Base-by-base conservation (phyloP, 2,329 filamentous ascomycete genomes). In the Xylariaceae sp. region DNA sequence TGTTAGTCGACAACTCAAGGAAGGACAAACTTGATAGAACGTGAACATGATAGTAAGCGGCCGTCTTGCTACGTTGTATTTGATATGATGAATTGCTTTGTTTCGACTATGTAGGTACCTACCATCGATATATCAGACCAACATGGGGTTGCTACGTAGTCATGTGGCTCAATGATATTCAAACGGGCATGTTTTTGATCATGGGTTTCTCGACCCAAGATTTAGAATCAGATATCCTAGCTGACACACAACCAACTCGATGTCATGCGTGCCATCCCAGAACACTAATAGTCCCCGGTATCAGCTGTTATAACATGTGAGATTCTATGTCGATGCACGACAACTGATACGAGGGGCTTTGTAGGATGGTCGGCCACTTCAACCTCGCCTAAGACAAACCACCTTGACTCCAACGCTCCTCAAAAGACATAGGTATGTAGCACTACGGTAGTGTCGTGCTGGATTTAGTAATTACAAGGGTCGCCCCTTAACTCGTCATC, bases 401-500 rank as follows among this genome's bases (percentile, higher is more conserved):
- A 54, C 23, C 49, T 47, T n/a, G 53, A 45, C 49, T 45, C 51
- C 15, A 59, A 18, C 54, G 39, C 54, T 55, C 42, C 53, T 55
- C 23, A 54, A 53, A 60, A 47, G 30, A 30, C 47, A 53, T 57
- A 62, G 52, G 53, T 18, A 15, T 54, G 50, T 55, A 64, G 30
- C 51, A 60, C 51, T 62, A 59, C 59, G 62, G 51, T 59, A 61
- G 45, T 61, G 10, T 54, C 7, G 34, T 30, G 23, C 23, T 30
- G 23, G 5, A 30, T 30, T 30, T 4, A 5, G 23, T 10, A 34
- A 52, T 45, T 55, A 57, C 42, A 57, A 15, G 49, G 15, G n/a
- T 47, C 48, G 4, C 23, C 70, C 44, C 48, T 70, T 74, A 96
- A 60, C 89, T 87, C 52, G 84, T 87, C 84, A 97, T 88, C 94